Evolutionary conservation across 805 yeast species (phyloP).

Genomic region (Ogataea nitratoaversa): DNA sequence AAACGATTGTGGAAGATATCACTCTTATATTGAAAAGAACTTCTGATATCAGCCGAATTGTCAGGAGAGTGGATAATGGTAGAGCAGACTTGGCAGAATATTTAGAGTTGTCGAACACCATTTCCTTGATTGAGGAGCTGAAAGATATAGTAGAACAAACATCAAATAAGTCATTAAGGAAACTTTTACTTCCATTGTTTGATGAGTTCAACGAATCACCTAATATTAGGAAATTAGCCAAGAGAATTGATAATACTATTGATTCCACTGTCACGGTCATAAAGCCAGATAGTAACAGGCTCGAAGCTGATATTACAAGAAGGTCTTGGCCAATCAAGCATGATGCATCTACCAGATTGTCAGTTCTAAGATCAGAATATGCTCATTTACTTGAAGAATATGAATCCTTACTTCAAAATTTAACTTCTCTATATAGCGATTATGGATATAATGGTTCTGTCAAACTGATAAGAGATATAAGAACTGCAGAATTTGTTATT

Average conservation of each 20-base stretch:
- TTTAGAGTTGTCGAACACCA: constrained; percentile 26
- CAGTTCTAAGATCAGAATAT: constrained; percentile 17
- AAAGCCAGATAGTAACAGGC: constrained; percentile 13
- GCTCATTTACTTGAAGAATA: constrained; percentile 12
- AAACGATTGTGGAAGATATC: constrained; percentile 27
- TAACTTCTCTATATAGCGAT: constrained; percentile 5
- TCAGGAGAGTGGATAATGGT: constrained; percentile 51
- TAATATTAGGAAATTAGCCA: constrained; percentile 18
- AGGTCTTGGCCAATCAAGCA: constrained; percentile 24
- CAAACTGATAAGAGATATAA: constrained; percentile 22
- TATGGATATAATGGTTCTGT: constrained; percentile 25
- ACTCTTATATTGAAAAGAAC: constrained; percentile 38
- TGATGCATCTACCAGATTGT: constrained; percentile 18
- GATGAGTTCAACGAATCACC: constrained; percentile 11
- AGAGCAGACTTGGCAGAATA: constrained; percentile 28
- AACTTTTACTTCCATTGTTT: constrained; percentile 19
- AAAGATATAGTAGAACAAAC: constrained; percentile 12
- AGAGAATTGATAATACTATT: constrained; percentile 27
- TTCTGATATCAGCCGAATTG: constrained; percentile 54
- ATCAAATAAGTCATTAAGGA: constrained; percentile 3
- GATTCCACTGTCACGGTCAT: constrained; percentile 15
- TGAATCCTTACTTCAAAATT: constrained; percentile 6
- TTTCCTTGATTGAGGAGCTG: constrained; percentile 27
- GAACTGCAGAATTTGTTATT: constrained; percentile 24
- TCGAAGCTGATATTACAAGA: constrained; percentile 24